Evolutionary conservation across 1,284 basidiomycete genomes (phyloP), one percentile per base, ranked within the genome.

Genomic region (Ustilago esculenta): DNA sequence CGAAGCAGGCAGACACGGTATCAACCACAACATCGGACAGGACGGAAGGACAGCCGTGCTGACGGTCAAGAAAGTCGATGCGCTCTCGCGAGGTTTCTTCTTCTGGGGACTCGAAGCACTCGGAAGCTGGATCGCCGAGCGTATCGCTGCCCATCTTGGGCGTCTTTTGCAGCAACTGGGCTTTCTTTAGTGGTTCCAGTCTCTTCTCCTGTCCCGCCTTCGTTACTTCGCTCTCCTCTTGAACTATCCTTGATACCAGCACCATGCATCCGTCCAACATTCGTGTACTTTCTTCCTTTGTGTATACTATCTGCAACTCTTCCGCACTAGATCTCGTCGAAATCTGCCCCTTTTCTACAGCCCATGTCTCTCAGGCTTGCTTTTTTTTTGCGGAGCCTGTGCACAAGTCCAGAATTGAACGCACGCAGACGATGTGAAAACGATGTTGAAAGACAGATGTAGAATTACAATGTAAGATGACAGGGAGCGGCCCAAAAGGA

Each of bases 11-110:
- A 59, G 47, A 12, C 67, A 77, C 18, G 80, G 81, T 14, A 77
- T 83, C 59, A 82, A 82, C 30, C 82, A 83, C 58, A 78, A 79
- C 29, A 82, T 81, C 34, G 56, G 59, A 2, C 72, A 76, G 37
- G 80, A 81, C 43, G 79, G 80, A 18, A 56, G 73, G 23, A 76
- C 76, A 10, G 78, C 77, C 7, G 63, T 81, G 1, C 47, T 81
- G 35, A 78, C 74, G 7, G 79, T 81, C 32, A 61, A 81, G 51
- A 60, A 59, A 32, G 66, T 69, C 8, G 55, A 63, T 20, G 50
- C 45, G 12, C 36, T 63, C 15, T 46, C 41, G 5, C 40, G 35
- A 18, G 59, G 66, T 1, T 69, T 69, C 51, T 48, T 64, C 55
- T 61, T 63, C 25, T 69, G 66, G 66, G 53, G 59, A 2, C 9